Conservation (phyloP, 352 stramenopile genomes). For the Paralagenidium karlingii region DNA sequence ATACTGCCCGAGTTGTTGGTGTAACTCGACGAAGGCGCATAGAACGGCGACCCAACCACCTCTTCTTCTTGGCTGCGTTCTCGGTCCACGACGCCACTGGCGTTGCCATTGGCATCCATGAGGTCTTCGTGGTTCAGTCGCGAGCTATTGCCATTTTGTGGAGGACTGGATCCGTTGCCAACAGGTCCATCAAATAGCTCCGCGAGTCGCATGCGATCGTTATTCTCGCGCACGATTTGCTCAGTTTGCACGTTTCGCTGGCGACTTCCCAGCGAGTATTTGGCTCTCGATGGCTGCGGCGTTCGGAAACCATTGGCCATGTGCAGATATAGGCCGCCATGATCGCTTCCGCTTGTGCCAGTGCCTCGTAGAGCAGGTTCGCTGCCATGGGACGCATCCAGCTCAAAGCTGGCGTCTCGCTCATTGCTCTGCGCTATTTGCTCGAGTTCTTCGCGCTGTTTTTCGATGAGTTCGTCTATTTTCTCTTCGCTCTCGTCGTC, state of each 20-base stretch:
- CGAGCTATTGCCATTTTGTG: conserved; percentile 25
- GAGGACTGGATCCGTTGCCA: conserved; percentile 24
- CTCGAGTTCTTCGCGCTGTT: conserved; percentile 6
- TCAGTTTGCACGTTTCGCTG: conserved; percentile 17
- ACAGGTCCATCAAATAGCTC: conserved; percentile 65
- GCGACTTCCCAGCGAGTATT: not conserved
- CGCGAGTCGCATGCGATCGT: conserved; percentile 60
- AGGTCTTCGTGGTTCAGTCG: conserved; percentile 15
- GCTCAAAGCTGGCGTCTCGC: no score
- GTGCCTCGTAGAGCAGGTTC: conserved; percentile 1
- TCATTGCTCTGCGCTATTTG: conserved; percentile 7
- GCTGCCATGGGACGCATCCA: no score
- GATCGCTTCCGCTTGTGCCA: not conserved
- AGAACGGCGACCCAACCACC: conserved; percentile 13
- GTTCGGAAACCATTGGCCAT: not conserved
- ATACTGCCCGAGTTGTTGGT: no score
- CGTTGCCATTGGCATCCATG: conserved; percentile 10
- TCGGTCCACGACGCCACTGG: conserved; percentile 2
- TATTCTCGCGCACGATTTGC: conserved; percentile 14
- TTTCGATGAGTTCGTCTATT: conserved; percentile 6
- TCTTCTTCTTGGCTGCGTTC: conserved; percentile 2
- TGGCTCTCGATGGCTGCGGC: not conserved
- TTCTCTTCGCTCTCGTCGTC: conserved; percentile 4
- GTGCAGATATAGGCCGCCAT: not conserved
- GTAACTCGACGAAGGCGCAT: conserved; percentile 6